A percentile compares a stretch with the other conserved stretches of the same genome.
Evolutionary conservation across 2,329 filamentous ascomycete genomes (phyloP).

Genomic region (Eurotiales sp.): DNA sequence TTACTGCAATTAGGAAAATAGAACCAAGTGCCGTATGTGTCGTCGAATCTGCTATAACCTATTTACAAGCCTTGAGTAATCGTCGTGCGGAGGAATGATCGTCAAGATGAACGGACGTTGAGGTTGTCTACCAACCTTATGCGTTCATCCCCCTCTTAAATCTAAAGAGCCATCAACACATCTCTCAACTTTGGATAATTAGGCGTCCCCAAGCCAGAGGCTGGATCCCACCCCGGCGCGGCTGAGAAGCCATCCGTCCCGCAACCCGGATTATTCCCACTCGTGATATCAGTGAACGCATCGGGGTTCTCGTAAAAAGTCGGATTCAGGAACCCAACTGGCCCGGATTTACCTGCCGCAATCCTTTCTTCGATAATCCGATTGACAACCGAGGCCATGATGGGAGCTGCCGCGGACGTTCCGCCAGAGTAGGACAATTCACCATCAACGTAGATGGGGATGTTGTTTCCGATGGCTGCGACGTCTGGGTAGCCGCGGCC

Average conservation of each 20-base stretch:
- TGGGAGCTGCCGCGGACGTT: conserved; percentile 51
- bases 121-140: too few species aligned
- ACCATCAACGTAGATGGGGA: conserved; percentile 4
- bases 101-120: too few species aligned
- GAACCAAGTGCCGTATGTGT: too few species aligned
- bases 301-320: conserved; percentile 4
- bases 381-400: conserved; percentile 56
- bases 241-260: conserved; percentile 8
- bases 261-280: conserved; percentile 6
- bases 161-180: conserved; percentile 7
- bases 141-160: too few species aligned
- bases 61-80: too few species aligned
- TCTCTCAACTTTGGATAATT: conserved; percentile 13
- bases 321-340: conserved; percentile 9
- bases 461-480: conserved; percentile 42
- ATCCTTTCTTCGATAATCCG: conserved; percentile 62
- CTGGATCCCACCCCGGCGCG: conserved; percentile 28
- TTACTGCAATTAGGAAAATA: too few species aligned
- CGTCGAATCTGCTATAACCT: too few species aligned
- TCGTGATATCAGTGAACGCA: conserved; percentile 8
- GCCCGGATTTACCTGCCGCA: conserved; percentile 41
- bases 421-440: background rate
- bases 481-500: conserved; percentile 63
- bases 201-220: conserved; percentile 30
- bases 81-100: too few species aligned